Percentiles rank a stretch among this genome's conserved stretches.
phyloP scores from a whole-genome alignment of 2,329 filamentous ascomycete genomes.

The Chaetomium sp. region DNA sequence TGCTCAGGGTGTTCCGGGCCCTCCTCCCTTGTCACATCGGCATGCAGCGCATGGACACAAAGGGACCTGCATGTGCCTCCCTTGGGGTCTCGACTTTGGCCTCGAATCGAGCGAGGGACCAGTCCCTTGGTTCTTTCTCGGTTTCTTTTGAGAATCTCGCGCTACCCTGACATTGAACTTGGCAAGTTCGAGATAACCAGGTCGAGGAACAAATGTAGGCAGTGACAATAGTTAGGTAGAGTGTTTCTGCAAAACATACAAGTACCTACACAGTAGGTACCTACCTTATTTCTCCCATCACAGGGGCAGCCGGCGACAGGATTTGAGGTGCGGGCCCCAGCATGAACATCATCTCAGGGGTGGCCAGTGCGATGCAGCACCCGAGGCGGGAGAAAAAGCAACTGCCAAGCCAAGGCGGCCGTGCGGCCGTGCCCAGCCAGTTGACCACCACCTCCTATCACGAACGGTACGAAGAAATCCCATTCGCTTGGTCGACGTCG shows the following conservation, averaged over 20 bases:
- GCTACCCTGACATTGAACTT: background rate
- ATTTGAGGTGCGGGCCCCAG: background rate
- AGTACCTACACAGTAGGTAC: too few relatives aligned
- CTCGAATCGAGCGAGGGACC: background rate
- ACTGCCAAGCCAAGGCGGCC: slow-evolving; percentile 21
- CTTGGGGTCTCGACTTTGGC: background rate
- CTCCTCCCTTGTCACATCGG: slow-evolving; percentile 1
- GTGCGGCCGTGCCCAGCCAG: slow-evolving; percentile 15
- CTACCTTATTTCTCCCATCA: background rate
- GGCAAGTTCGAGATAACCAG: background rate
- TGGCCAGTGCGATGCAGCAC: slow-evolving; percentile 8
- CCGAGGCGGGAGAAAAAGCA: slow-evolving; percentile 20
- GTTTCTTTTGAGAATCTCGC: background rate
- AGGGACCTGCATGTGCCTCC: background rate
- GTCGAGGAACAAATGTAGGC: background rate
- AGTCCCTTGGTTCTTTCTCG: background rate
- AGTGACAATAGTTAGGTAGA: too few relatives aligned
- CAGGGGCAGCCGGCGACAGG: background rate
- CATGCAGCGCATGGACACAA: slow-evolving; percentile 1
- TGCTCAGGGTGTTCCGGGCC: background rate
- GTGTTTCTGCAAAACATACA: too few relatives aligned
- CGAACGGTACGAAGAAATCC: slow-evolving; percentile 11
- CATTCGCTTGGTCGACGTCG: slow-evolving; percentile 8
- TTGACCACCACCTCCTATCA: slow-evolving; percentile 2
- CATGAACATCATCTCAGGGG: slow-evolving; percentile 14